Evolutionary conservation across 1,139 yeast genomes (phyloP), one percentile per base, ranked within the genome.

Genomic region (Scheffersomyces parashehatae): DNA sequence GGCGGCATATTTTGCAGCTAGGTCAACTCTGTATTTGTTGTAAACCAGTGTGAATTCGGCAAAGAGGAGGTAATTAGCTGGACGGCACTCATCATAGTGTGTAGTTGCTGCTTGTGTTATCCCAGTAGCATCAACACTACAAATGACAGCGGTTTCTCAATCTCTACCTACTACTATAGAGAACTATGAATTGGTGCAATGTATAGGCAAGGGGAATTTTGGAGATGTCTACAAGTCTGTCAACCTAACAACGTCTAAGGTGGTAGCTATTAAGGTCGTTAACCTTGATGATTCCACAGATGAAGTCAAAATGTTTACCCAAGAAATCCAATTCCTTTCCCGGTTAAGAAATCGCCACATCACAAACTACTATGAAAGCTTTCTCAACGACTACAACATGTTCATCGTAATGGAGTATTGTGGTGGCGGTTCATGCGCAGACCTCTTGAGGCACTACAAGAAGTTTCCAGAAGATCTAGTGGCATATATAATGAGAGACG

Each of bases 331-430:
- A 45, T 81, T 89, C 50, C 67, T 90, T 33, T 81, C 89, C 12
- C 79, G 81, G 41, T 65, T 89, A 48, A 73, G 75, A 45, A 80
- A 85, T n/a, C 79, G 79, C 0, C 77, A 77, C 56, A 82, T 89
- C 39, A 86, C 91, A 11, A 70, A 62, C 46, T 87, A 88, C 62
- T 73, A 68, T 52, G 83, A 82, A 40, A 82, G 95, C 0, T 80
- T 82, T 56, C 64, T 83, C 9, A 69, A 73, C 41, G 88, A 79
- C 42, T 80, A 80, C 35, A 77, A 81, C 16, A 80, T 90, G 83
- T 89, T 91, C 83, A 87, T 90, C 40, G 85, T 87, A 4, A 88
- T 90, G 96, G 97, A 90, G 60, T 88, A 79, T 59, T 90, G 97
- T 64, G 95, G 91, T 10, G 96, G 95, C 16, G 96, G 97, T 0